Conservation (phyloP, 306 rosid species). For the Carpinus viminea region DNA sequence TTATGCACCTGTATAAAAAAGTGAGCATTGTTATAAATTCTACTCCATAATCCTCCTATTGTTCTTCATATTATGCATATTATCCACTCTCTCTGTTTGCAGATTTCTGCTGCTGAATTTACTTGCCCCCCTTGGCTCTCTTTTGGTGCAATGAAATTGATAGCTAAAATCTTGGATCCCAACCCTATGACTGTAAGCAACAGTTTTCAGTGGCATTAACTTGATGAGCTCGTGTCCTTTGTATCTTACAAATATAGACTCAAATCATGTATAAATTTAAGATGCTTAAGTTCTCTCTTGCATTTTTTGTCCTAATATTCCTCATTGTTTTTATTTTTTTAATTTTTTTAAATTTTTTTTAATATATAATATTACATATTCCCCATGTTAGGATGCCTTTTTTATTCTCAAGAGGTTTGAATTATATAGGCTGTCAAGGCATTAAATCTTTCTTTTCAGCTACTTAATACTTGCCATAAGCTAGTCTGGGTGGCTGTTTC, state of each 20-base stretch:
- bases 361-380: not conserved
- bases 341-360: no score
- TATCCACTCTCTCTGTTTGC: conserved; percentile 41
- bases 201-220: not conserved
- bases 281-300: not conserved
- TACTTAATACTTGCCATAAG: not conserved
- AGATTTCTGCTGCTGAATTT: conserved; percentile 92
- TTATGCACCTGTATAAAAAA: conserved; percentile 82
- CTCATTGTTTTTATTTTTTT: no score
- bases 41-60: conserved; percentile 7
- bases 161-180: conserved; percentile 88
- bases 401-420: not conserved
- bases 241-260: not conserved
- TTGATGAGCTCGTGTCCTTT: not conserved
- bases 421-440: conserved; percentile 6
- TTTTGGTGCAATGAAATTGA: conserved; percentile 85
- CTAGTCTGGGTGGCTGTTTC: not conserved
- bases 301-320: not conserved
- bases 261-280: not conserved
- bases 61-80: conserved; percentile 24
- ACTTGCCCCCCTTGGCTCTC: conserved; percentile 98
- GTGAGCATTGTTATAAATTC: conserved; percentile 47
- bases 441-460: not conserved
- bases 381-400: not conserved
- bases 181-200: conserved; percentile 82